Conservation (phyloP, 163 green algal genomes). For the Chloromonas sp. region DNA sequence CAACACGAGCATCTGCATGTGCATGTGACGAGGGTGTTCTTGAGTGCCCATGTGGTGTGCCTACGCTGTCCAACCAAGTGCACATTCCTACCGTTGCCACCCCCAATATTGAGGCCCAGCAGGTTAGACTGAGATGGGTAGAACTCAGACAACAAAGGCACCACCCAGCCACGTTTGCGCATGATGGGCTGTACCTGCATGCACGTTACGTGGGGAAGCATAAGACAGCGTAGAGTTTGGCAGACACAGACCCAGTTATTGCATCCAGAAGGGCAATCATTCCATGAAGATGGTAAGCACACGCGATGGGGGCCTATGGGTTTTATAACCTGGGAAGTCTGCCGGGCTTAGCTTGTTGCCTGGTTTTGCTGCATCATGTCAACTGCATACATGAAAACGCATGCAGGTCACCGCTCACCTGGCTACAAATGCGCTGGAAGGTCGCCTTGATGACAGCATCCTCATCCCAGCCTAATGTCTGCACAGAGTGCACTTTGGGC, state of each 20-base stretch:
- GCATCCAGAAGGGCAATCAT: not conserved
- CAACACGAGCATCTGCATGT: too few relatives aligned
- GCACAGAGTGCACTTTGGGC: constrained; percentile 17
- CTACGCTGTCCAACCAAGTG: too few relatives aligned
- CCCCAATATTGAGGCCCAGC: constrained; percentile 69
- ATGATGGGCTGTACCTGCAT: constrained; percentile 87
- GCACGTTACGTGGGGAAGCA: not conserved
- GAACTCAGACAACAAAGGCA: constrained; percentile 74
- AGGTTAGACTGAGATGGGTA: constrained; percentile 57
- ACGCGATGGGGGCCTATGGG: not conserved
- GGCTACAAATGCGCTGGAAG: constrained; percentile 12
- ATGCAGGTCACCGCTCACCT: constrained; percentile 13
- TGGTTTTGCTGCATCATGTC: not conserved
- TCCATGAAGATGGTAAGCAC: not conserved
- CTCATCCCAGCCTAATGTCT: constrained; percentile 14
- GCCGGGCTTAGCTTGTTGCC: not conserved
- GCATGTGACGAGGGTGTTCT: too few relatives aligned
- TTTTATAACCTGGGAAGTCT: not conserved
- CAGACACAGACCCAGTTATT: not conserved
- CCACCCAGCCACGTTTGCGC: constrained; percentile 54
- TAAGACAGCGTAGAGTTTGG: not conserved
- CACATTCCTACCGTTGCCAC: constrained; percentile 31
- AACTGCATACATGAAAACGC: not conserved
- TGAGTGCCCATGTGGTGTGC: too few relatives aligned
- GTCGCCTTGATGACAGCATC: constrained; percentile 21